A percentile compares a stretch with the other conserved stretches of the same genome.
Conservation (phyloP, 805 yeast genomes). For the Teunomyces panamensis region DNA sequence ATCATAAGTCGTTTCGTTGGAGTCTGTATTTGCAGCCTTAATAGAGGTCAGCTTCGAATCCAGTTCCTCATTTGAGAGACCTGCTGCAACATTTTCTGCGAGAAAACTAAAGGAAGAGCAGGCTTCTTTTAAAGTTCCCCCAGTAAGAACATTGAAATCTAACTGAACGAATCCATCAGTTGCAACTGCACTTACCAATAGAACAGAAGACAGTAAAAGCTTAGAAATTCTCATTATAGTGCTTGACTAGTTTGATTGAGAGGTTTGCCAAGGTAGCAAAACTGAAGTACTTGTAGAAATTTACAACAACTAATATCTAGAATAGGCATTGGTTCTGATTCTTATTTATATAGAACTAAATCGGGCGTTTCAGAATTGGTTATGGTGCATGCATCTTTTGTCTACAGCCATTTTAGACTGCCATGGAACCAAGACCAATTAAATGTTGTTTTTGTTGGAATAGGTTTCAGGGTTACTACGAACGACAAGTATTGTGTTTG, state of each 20-base stretch:
- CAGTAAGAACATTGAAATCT: slow-evolving; percentile 24
- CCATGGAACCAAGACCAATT: no score
- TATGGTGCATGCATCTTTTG: background rate
- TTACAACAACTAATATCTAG: background rate
- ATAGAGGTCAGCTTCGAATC: background rate
- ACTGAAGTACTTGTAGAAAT: background rate
- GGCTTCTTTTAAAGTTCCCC: slow-evolving; percentile 18
- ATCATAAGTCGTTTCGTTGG: background rate
- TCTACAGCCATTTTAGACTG: background rate
- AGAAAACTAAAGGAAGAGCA: slow-evolving; percentile 4
- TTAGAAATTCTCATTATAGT: background rate
- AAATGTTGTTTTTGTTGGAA: no score
- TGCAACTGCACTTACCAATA: slow-evolving; percentile 10
- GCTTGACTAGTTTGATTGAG: background rate
- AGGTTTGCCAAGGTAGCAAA: background rate
- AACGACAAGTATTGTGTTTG: no score
- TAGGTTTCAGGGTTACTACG: no score
- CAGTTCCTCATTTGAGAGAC: background rate
- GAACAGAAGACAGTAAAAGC: slow-evolving; percentile 1
- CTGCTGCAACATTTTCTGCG: background rate
- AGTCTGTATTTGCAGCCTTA: background rate
- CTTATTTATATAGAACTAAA: background rate
- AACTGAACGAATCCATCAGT: slow-evolving; percentile 20
- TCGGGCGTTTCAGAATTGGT: background rate
- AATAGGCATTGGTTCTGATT: background rate